Base-by-base conservation (phyloP, 345 rosid species). In the Linum lewisii region DNA sequence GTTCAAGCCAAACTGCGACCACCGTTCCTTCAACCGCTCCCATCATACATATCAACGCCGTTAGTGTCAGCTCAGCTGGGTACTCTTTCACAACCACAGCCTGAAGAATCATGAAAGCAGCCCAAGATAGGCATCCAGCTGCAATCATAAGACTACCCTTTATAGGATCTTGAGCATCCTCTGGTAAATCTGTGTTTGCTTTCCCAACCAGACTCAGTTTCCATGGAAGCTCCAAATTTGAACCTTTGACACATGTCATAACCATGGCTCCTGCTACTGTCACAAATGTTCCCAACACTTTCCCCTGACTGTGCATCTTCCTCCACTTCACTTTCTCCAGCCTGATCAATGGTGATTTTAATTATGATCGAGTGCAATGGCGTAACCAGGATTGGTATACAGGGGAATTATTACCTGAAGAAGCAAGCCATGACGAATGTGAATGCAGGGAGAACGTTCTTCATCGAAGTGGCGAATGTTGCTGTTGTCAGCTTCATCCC, bases 251-350 rank as follows among this genome's bases (percentile, higher is more conserved):
- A 44, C 78, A 64, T 29, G 94, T 83, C 97, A 93, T 88, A 15
- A 93, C 20, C 91, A 85, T 86, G 21, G 99, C 99, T 71, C 95
- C 99, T 22, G 89, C 91, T 36, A 89, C 82, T 26, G 95, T 83
- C 50, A 93, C 86, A 22, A 83, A 2, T 7, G 99, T 93, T 44
- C 99, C 97, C 19, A 82, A 9, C 51, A 86, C 69, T 80, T 88
- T 93, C 59, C 87, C 99, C 69, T 75, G 83, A 84, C 95, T 85
- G 24, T 69, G 89, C 50, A 82, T 9, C 56, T 74, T 80, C 71
- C 60, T 70, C 24, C 82, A 21, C n/a, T 77, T 77, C 10, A 93
- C 80, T 64, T 72, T 83, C 86, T 93, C 99, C 21, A 93, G 76
- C 78, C 97, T 88, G 55, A 52, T 15, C 5, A 25, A 21, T 21